Evolutionary conservation across 2,329 filamentous ascomycete genomes (phyloP).

Genomic region (Diaporthe sp.): DNA sequence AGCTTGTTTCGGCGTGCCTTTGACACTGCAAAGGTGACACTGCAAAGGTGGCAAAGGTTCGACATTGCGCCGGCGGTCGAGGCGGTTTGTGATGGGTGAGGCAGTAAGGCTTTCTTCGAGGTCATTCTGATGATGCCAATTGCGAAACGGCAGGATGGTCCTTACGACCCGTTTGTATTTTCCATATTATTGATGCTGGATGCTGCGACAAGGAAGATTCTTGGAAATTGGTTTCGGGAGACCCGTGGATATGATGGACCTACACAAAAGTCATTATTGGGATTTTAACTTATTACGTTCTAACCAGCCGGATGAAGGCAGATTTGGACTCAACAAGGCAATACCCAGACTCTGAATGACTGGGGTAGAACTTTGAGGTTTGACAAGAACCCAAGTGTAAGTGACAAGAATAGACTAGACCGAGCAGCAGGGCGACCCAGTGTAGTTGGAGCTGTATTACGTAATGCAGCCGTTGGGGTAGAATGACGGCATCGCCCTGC

Average conservation of each 20-base stretch:
- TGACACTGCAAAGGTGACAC: background rate
- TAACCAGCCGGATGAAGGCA: background rate
- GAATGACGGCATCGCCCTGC: constrained; percentile 17
- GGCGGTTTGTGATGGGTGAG: background rate
- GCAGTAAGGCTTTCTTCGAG: background rate
- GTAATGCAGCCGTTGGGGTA: background rate
- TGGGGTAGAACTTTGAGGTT: background rate
- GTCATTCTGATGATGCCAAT: background rate
- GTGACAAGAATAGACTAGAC: background rate
- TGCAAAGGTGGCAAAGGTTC: too few relatives aligned
- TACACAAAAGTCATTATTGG: background rate
- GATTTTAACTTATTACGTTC: background rate
- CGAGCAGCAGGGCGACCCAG: too few relatives aligned
- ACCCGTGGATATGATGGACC: background rate
- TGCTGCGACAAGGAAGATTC: background rate
- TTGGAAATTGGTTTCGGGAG: background rate
- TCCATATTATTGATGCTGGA: background rate
- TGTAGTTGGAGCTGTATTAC: background rate
- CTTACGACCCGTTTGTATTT: background rate
- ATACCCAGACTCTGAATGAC: background rate
- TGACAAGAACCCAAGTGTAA: background rate
- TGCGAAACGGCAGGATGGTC: background rate
- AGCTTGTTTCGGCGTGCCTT: background rate
- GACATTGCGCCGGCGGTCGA: background rate
- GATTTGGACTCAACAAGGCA: fast-evolving